Percentiles rank a stretch among this genome's conserved stretches.
phyloP scores from a whole-genome alignment of 164 flowering plant genomes.

The Nymphaea colorata region DNA sequence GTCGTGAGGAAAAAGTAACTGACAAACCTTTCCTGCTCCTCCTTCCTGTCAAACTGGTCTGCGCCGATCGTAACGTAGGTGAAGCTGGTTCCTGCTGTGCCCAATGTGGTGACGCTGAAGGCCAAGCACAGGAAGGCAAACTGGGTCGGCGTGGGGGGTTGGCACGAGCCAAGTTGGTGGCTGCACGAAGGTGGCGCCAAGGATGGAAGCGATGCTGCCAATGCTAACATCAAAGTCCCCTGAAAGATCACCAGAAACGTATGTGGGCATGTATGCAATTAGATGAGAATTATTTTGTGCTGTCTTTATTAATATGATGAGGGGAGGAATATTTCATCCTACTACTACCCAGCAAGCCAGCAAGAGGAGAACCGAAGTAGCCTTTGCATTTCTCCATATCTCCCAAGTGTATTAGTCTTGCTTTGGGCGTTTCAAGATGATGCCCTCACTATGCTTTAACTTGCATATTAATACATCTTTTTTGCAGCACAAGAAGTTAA shows the following conservation, averaged over 20 bases:
- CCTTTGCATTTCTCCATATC: too few species aligned
- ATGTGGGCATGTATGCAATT: too few species aligned
- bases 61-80: constrained; percentile 36
- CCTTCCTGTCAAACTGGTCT: constrained; percentile 21
- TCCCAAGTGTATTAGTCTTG: too few species aligned
- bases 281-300: too few species aligned
- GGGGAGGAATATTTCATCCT: too few species aligned
- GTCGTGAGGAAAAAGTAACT: constrained; percentile 35
- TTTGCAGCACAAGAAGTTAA: too few species aligned
- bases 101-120: constrained; percentile 17
- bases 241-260: background rate
- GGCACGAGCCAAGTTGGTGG: background rate
- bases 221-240: background rate
- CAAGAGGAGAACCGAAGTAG: too few species aligned
- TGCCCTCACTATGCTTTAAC: too few species aligned
- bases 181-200: constrained; percentile 32
- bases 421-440: too few species aligned
- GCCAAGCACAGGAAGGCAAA: constrained; percentile 15
- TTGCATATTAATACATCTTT: too few species aligned
- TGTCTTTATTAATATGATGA: too few species aligned
- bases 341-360: too few species aligned
- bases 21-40: constrained; percentile 31
- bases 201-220: background rate
- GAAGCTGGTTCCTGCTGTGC: constrained; percentile 31
- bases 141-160: constrained; percentile 14